Conservation (phyloP, 768 basidiomycete genomes). For the Suillus sp. region DNA sequence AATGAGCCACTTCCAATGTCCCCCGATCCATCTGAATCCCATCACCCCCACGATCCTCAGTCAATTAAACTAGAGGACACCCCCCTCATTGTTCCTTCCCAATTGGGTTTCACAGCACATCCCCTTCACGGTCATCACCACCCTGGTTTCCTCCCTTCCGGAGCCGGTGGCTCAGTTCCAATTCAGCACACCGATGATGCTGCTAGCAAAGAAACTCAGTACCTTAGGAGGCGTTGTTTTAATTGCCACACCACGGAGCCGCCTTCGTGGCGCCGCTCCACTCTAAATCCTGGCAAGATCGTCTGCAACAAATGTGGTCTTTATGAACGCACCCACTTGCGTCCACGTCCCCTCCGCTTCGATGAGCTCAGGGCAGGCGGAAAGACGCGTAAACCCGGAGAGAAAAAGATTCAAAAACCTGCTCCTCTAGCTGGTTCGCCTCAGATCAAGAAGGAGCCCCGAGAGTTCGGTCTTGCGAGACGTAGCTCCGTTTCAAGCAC, state of each 20-base stretch:
- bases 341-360: constrained; percentile 81
- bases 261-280: constrained; percentile 84
- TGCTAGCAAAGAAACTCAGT: constrained; percentile 88
- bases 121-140: constrained; percentile 36
- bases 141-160: constrained; percentile 44
- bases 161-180: constrained; percentile 47
- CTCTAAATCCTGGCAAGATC: constrained; percentile 89
- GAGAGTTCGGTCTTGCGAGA: constrained; percentile 52
- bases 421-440: constrained; percentile 40
- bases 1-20: constrained; percentile 39
- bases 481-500: constrained; percentile 65
- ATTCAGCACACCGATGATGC: constrained; percentile 92
- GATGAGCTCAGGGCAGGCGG: constrained; percentile 87
- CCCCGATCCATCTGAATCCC: constrained; percentile 26
- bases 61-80: constrained; percentile 72
- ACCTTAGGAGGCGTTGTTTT: constrained; percentile 84
- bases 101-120: constrained; percentile 40
- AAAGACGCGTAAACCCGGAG: constrained; percentile 64
- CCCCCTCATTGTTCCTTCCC: constrained; percentile 61
- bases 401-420: constrained; percentile 35
- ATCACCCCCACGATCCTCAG: constrained; percentile 22
- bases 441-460: constrained; percentile 65
- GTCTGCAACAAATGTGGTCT: constrained; percentile 94
- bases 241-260: constrained; percentile 93
- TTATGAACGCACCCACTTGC: constrained; percentile 86